phyloP scores from a whole-genome alignment of 148 eudicot genomes.

The Rhododendron molle region DNA sequence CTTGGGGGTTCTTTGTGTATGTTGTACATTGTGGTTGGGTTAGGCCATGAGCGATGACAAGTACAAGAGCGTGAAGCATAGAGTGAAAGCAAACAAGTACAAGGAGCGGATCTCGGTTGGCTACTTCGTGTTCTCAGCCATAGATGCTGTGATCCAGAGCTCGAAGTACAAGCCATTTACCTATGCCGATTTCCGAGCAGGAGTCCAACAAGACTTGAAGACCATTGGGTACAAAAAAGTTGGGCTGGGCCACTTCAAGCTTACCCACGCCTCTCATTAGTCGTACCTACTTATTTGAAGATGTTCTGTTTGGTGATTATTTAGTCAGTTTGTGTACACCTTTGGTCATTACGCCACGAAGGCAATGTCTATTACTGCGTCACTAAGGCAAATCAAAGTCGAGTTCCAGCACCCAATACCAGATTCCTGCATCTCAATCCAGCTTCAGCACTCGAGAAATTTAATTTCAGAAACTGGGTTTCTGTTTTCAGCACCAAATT shows the following conservation, averaged over 20 bases:
- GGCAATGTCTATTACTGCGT: too few species aligned
- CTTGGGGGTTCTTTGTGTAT: too few species aligned
- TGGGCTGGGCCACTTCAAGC: conserved; percentile 42
- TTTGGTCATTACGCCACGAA: too few species aligned
- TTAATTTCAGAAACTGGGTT: too few species aligned
- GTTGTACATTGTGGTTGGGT: not conserved
- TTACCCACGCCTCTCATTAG: not conserved
- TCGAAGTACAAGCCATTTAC: conserved; percentile 68
- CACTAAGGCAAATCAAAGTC: too few species aligned
- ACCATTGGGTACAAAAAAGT: conserved; percentile 56
- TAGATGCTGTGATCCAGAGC: conserved; percentile 34
- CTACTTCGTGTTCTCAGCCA: conserved; percentile 68
- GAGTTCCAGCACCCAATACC: too few species aligned
- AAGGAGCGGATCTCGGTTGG: conserved; percentile 60
- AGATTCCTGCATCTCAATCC: too few species aligned
- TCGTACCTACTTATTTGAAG: not conserved
- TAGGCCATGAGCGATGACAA: conserved; percentile 69
- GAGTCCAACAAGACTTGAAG: conserved; percentile 49
- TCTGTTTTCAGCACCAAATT: too few species aligned
- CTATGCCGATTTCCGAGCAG: conserved; percentile 55
- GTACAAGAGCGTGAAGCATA: conserved; percentile 68
- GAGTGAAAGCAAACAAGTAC: conserved; percentile 49
- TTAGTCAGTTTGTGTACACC: too few species aligned
- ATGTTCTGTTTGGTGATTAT: not conserved
- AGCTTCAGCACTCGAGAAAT: too few species aligned